Conservation (phyloP, 345 rosid species). For the Laguncularia racemosa region DNA sequence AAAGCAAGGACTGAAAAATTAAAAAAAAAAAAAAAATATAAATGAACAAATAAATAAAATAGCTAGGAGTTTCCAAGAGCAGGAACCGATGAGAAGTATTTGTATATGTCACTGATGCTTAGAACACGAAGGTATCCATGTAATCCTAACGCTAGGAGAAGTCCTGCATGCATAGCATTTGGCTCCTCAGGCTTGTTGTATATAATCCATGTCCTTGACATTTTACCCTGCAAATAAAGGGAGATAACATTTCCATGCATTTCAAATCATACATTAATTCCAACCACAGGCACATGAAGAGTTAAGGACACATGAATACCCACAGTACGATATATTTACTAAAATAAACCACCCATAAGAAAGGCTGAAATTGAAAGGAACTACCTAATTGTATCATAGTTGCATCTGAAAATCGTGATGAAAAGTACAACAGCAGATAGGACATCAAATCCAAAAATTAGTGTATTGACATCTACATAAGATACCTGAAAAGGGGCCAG, state of each 20-base stretch:
- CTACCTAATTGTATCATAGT: too few species aligned
- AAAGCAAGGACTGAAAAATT: neutral
- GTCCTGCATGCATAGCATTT: conserved; percentile 85
- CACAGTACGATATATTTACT: too few species aligned
- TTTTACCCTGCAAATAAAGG: conserved; percentile 63
- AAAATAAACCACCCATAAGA: too few species aligned
- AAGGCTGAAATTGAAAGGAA: too few species aligned
- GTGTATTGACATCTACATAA: neutral
- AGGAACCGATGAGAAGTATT: conserved; percentile 73
- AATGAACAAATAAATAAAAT: conserved; percentile 3
- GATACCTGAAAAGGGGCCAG: conserved; percentile 91
- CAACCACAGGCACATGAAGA: too few species aligned
- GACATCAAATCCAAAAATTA: neutral
- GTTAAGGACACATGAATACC: too few species aligned
- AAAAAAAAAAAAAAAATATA: conserved; percentile 1
- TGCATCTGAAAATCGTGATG: too few species aligned
- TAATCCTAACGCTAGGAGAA: conserved; percentile 86
- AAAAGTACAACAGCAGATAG: too few species aligned
- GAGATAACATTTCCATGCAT: neutral
- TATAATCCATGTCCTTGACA: conserved; percentile 91
- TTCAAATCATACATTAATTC: too few species aligned
- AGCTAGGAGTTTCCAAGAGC: conserved; percentile 8
- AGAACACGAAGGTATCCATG: conserved; percentile 87
- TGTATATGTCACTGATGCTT: conserved; percentile 70
- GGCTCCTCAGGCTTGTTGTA: conserved; percentile 92